Evolutionary conservation across 148 eudicot species (phyloP), one percentile per base, ranked within the genome.

Genomic region (Camellia lanceoleosa): DNA sequence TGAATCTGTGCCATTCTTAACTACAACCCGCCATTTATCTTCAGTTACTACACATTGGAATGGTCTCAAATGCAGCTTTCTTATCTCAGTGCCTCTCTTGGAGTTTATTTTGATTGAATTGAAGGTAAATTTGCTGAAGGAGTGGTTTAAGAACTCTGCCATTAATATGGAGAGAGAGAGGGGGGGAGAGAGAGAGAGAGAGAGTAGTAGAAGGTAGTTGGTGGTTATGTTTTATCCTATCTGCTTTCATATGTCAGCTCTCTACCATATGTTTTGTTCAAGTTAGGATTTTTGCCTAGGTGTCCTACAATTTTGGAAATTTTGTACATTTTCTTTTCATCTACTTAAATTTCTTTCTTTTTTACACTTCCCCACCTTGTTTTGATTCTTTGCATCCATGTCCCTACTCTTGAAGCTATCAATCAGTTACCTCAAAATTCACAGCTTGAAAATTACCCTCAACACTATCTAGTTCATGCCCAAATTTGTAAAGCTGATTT

Each of bases 1-100:
- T 19, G 92, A 86, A 82, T 90, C 90, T 75, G 90, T 88, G 47
- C 96, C 94, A 82, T 85, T 90, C 84, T 89, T 86, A 75, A 92
- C 91, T 23, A 87, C 89, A 75, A 71, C 69, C 68, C 60, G 78
- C 79, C 81, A 79, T 74, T 83, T 82, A 67, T 84, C 90, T 78
- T 82, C 88, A 15, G 84, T 87, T 68, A 79, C 77, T 73, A 80
- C 79, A 82, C 91, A 91, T 66, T 79, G 79, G 70, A 82, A 55
- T 41, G 83, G 86, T 78, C 85, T 88, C 9, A 62, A 78, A 68
- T 75, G 75, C 79, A 80, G 47, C 51, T 78, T 79, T 30, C 76
- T 85, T 14, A 56, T 51, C 63, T 68, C 82, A 69, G 61, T 43
- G 18, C 54, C 71, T 64, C 83, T 81, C 73, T 20, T 49, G 80